phyloP scores from a whole-genome alignment of 2,329 filamentous ascomycete genomes.

The Dactylella cylindrospora region DNA sequence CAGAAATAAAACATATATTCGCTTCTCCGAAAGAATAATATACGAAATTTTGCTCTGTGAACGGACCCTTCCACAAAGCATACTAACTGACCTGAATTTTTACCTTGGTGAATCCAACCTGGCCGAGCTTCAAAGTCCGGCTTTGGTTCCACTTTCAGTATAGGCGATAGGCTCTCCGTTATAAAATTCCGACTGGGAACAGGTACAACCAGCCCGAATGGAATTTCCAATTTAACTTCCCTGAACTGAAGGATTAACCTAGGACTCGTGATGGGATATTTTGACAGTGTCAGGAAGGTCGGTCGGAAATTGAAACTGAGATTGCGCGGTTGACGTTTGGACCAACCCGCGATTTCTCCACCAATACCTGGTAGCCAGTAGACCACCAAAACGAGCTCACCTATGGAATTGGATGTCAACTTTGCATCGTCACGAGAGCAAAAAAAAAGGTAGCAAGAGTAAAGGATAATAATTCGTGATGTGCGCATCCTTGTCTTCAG shows the following conservation, averaged over 20 bases:
- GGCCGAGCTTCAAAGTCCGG: slow-evolving; percentile 10
- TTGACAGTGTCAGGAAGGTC: too few species aligned
- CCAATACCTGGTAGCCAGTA: slow-evolving; percentile 22
- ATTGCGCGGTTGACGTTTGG: slow-evolving; percentile 12
- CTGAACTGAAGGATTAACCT: too few species aligned
- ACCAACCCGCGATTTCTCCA: slow-evolving; percentile 32
- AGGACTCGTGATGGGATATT: too few species aligned
- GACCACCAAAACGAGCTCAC: slow-evolving; percentile 4
- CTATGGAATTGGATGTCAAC: background rate
- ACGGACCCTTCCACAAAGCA: slow-evolving; percentile 18
- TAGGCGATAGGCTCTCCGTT: background rate
- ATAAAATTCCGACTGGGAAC: background rate
- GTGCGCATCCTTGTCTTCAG: slow-evolving; percentile 30
- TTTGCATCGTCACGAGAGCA: slow-evolving; percentile 27
- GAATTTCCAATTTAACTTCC: too few species aligned
- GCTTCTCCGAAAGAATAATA: slow-evolving; percentile 28
- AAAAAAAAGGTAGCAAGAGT: slow-evolving; percentile 9
- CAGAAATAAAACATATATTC: slow-evolving; percentile 17
- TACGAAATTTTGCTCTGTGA: slow-evolving; percentile 23
- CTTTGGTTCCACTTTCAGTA: slow-evolving; percentile 33
- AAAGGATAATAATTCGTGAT: slow-evolving; percentile 14
- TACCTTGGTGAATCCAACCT: slow-evolving; percentile 1
- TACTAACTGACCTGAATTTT: slow-evolving; percentile 15
- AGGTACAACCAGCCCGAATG: too few species aligned
- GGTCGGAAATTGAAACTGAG: slow-evolving; percentile 25